Percentiles rank a stretch among this genome's conserved stretches.
Evolutionary conservation across 2,329 filamentous ascomycete species (phyloP).

Genomic region (Paracoccidioides brasiliensis): DNA sequence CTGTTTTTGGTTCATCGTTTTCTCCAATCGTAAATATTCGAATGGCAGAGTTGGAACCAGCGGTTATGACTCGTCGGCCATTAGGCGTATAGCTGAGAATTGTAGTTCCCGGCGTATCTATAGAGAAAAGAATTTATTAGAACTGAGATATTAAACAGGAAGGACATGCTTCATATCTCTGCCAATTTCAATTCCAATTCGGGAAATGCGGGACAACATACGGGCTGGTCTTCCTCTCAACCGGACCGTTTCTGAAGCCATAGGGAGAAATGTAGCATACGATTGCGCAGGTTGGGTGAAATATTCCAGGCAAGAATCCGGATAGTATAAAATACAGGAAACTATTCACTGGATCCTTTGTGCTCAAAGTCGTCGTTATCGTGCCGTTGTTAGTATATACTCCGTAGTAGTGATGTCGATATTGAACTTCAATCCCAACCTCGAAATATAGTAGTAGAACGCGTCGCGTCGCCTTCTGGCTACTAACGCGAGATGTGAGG

Average conservation of each 20-base stretch:
- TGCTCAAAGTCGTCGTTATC: not conserved
- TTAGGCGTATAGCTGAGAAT: constrained; percentile 82
- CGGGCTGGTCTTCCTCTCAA: constrained; percentile 35
- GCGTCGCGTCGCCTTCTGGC: not conserved
- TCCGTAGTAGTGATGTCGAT: not conserved
- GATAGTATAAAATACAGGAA: not conserved
- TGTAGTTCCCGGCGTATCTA: constrained; percentile 74
- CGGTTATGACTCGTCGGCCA: constrained; percentile 75
- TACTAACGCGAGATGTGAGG: no score
- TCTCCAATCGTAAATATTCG: constrained; percentile 85
- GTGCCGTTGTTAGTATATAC: not conserved
- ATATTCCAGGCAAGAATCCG: not conserved
- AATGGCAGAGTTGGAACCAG: constrained; percentile 85
- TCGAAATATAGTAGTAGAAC: not conserved
- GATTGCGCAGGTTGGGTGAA: constrained; percentile 19
- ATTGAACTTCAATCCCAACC: not conserved
- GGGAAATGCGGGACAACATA: constrained; percentile 20
- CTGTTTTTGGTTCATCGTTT: constrained; percentile 80
- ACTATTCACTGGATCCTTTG: no score
- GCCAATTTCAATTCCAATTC: not conserved
- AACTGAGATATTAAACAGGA: not conserved
- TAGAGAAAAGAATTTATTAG: not conserved
- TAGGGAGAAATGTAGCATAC: constrained; percentile 37
- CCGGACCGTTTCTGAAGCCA: constrained; percentile 25
- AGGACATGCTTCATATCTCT: constrained; percentile 2